A percentile compares a stretch with the other conserved stretches of the same genome.
phyloP scores from a whole-genome alignment of 2,329 filamentous ascomycete genomes.

The Phaeoacremonium minimum region DNA sequence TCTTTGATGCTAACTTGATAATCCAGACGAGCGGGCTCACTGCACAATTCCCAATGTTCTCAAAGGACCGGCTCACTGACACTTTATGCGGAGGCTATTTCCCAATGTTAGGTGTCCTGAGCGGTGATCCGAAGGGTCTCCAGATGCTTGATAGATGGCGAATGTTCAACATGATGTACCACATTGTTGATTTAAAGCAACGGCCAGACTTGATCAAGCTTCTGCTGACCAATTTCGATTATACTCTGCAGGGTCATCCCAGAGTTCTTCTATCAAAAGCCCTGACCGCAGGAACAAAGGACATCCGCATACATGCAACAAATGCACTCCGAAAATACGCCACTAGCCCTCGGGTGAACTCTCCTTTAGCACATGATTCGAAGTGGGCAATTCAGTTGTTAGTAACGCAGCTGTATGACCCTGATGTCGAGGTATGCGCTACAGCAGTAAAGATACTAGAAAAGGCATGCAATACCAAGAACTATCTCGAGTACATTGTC shows the following conservation, averaged over 20 bases:
- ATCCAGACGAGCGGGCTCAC: slow-evolving; percentile 64
- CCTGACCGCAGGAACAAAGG: slow-evolving; percentile 84
- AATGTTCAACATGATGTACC: slow-evolving; percentile 99
- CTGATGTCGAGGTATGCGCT: slow-evolving; percentile 93
- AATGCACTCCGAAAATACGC: slow-evolving; percentile 85
- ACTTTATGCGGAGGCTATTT: slow-evolving; percentile 93
- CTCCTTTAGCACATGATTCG: slow-evolving; percentile 53
- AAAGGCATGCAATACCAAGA: slow-evolving; percentile 91
- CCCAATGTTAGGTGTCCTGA: slow-evolving; percentile 83
- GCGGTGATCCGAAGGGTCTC: slow-evolving; percentile 75
- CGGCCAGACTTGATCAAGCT: slow-evolving; percentile 88
- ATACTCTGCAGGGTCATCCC: slow-evolving; percentile 81
- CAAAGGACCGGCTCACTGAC: slow-evolving; percentile 75
- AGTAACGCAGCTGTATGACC: slow-evolving; percentile 98
- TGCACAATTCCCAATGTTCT: slow-evolving; percentile 85
- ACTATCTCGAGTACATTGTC: slow-evolving; percentile 91
- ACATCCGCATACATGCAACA: slow-evolving; percentile 87
- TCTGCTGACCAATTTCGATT: slow-evolving; percentile 88
- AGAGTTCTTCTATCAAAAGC: slow-evolving; percentile 91
- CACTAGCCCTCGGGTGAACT: slow-evolving; percentile 41
- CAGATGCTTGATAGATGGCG: slow-evolving; percentile 93
- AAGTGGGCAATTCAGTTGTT: slow-evolving; percentile 95
- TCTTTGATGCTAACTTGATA: slow-evolving; percentile 12
- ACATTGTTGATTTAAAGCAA: slow-evolving; percentile 88
- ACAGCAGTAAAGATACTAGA: slow-evolving; percentile 96